A percentile compares a stretch with the other conserved stretches of the same genome.
These are phyloP conservation scores for Paecilomyces formosus DNA, from an alignment of 2,329 filamentous ascomycete species.

Conservation along the genomic window DNA sequence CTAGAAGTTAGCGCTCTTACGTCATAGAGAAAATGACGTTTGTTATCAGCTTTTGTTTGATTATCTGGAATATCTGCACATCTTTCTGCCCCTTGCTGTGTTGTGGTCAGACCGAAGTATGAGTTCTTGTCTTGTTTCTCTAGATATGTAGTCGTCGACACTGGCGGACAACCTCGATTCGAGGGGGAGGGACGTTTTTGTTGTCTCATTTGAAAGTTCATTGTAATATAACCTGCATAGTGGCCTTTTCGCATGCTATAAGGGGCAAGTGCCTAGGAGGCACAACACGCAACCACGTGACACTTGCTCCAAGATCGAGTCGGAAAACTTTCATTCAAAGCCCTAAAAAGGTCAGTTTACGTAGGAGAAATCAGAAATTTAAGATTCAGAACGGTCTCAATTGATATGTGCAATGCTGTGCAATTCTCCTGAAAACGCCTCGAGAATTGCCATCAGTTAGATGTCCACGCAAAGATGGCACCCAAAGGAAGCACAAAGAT, in stretches of 20 bases:
- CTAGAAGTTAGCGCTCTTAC: conserved; percentile 23
- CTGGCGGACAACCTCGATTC: not conserved
- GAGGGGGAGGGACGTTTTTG: not conserved
- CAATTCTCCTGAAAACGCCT: not conserved
- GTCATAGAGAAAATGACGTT: conserved; percentile 3
- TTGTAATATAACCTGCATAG: not conserved
- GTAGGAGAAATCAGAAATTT: not conserved
- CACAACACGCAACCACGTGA: too few relatives aligned
- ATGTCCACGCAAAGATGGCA: not conserved
- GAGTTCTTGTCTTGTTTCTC: not conserved
- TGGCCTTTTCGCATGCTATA: not conserved
- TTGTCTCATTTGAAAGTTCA: not conserved
- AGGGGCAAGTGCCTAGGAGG: too few relatives aligned
- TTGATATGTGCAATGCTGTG: not conserved
- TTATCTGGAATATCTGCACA: not conserved
- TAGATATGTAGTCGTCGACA: not conserved
- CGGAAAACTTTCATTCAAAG: not conserved
- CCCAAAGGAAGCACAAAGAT: not conserved
- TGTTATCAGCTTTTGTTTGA: not conserved
- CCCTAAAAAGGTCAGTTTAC: not conserved
- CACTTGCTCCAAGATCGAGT: too few relatives aligned
- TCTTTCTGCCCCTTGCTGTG: not conserved
- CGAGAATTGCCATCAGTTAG: not conserved
- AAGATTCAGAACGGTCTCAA: not conserved
- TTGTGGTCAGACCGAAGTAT: not conserved